Evolutionary conservation across 768 basidiomycete genomes (phyloP).

Genomic region (Boletus speciosus): DNA sequence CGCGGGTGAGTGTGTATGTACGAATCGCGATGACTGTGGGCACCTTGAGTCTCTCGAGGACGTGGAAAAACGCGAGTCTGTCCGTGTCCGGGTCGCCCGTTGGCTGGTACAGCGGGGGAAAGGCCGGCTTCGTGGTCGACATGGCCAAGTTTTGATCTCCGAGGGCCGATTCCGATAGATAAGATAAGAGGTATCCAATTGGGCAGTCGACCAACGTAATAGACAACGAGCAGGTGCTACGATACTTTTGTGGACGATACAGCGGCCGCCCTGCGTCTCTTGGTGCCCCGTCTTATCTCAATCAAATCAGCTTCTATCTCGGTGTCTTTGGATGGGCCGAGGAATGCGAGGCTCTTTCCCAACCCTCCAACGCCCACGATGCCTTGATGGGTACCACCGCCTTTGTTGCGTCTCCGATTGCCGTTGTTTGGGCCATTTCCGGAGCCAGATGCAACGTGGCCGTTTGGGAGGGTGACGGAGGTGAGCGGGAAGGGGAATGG

Average conservation of each 20-base stretch:
- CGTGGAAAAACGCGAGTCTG: constrained; percentile 85
- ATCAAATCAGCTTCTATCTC: constrained; percentile 76
- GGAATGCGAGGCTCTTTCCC: constrained; percentile 64
- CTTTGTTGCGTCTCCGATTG: constrained; percentile 46
- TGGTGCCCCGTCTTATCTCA: constrained; percentile 75
- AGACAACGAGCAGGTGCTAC: constrained; percentile 4
- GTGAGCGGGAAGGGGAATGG: constrained; percentile 78
- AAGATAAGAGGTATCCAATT: constrained; percentile 21
- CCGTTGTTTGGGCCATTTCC: constrained; percentile 40
- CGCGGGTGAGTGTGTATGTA: not conserved
- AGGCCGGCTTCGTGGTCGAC: constrained; percentile 36
- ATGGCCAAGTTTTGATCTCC: constrained; percentile 14
- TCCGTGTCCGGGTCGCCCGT: constrained; percentile 57
- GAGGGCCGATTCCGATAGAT: constrained; percentile 26
- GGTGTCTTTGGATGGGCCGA: constrained; percentile 57
- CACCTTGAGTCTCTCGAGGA: constrained; percentile 87
- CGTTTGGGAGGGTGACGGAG: constrained; percentile 42
- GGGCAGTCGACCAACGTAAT: not conserved
- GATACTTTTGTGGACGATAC: constrained; percentile 31
- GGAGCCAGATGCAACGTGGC: constrained; percentile 32
- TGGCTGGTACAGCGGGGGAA: constrained; percentile 56
- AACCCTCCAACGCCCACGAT: constrained; percentile 59
- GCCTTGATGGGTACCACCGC: constrained; percentile 50
- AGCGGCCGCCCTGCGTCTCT: constrained; percentile 40
- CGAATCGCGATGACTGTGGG: not conserved